Conservation (phyloP, 1,284 basidiomycete genomes). For the Testicularia cyperi region DNA sequence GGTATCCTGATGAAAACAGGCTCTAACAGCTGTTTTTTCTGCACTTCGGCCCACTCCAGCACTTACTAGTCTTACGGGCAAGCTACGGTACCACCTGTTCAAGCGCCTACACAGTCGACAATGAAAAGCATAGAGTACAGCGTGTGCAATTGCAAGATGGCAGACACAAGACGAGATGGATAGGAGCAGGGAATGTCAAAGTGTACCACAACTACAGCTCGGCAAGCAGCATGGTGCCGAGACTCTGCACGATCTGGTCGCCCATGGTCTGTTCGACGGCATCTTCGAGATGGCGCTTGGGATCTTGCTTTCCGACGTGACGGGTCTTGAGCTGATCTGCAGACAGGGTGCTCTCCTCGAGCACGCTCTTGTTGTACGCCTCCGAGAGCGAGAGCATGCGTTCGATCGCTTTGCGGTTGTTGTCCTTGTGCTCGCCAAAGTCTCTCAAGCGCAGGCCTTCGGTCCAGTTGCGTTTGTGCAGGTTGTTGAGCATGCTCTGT, state of each 20-base stretch:
- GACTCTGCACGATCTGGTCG: conserved; percentile 57
- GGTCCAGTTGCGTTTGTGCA: conserved; percentile 59
- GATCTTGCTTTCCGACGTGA: conserved; percentile 59
- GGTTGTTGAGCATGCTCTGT: conserved; percentile 59
- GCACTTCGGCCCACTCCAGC: no score
- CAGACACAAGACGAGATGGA: background rate
- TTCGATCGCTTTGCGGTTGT: conserved; percentile 55
- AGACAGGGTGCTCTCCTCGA: conserved; percentile 55
- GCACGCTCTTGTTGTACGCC: conserved; percentile 59
- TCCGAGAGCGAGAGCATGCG: conserved; percentile 55
- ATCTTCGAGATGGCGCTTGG: conserved; percentile 59
- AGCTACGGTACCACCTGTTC: no score
- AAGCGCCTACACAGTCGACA: no score
- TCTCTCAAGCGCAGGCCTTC: conserved; percentile 56
- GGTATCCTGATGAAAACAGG: no score
- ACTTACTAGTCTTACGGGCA: no score
- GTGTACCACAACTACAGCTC: conserved; percentile 12
- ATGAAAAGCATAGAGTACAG: no score
- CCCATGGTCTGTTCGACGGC: conserved; percentile 58
- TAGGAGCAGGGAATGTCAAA: no score
- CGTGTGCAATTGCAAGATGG: background rate
- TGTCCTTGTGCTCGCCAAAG: conserved; percentile 57
- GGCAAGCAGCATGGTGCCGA: conserved; percentile 54
- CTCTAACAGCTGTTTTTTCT: no score
- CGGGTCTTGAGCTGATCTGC: conserved; percentile 58